phyloP scores from a whole-genome alignment of 495 filamentous ascomycete species.

The Penicillium psychrofluorescens region DNA sequence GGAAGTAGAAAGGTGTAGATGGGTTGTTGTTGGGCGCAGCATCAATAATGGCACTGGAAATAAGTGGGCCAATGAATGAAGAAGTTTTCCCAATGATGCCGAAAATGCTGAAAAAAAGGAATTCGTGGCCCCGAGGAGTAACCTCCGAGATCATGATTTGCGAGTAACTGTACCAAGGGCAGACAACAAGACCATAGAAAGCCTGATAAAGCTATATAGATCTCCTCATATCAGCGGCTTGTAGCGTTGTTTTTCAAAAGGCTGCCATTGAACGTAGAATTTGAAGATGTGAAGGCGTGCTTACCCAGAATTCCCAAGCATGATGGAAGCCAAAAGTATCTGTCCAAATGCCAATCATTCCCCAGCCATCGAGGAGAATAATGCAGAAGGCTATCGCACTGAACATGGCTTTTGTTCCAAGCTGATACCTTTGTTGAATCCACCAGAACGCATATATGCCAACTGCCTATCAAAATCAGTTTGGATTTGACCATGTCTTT shows the following conservation, averaged over 20 bases:
- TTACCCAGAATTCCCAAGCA: conserved; percentile 48
- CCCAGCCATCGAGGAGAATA: conserved; percentile 51
- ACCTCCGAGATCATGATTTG: conserved; percentile 58
- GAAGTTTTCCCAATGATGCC: conserved; percentile 53
- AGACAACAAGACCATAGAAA: conserved; percentile 53
- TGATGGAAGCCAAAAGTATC: conserved; percentile 49
- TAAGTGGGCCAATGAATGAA: conserved; percentile 51
- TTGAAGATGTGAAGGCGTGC: background rate
- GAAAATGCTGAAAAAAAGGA: conserved; percentile 55
- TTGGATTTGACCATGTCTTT: background rate
- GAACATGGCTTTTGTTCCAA: conserved; percentile 52
- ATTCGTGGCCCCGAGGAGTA: conserved; percentile 50
- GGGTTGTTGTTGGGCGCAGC: conserved; percentile 40
- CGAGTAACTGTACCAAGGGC: conserved; percentile 56
- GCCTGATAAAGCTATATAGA: conserved; percentile 41
- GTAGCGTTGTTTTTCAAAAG: background rate
- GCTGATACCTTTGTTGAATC: conserved; percentile 37
- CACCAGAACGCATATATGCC: conserved; percentile 52
- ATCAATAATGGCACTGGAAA: conserved; percentile 55
- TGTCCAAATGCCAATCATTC: conserved; percentile 56
- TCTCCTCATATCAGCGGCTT: background rate
- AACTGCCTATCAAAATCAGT: conserved; percentile 20
- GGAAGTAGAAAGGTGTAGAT: conserved; percentile 51
- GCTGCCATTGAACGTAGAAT: background rate
- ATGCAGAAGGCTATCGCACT: conserved; percentile 45